Base-by-base conservation (phyloP, 768 basidiomycete species). In the Trametes punicea region DNA sequence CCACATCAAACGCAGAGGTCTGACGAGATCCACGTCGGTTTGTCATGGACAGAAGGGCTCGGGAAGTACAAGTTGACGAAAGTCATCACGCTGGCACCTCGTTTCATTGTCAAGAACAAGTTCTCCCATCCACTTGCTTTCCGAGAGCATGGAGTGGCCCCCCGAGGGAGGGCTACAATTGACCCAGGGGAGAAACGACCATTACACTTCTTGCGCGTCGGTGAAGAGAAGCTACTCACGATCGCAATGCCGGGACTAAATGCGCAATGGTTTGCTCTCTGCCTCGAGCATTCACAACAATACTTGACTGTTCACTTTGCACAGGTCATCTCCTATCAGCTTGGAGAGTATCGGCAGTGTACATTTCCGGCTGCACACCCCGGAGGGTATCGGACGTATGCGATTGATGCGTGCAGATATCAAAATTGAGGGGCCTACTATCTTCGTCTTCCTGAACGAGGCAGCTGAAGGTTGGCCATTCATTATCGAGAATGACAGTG, bases 31-130 rank as follows among this genome's bases (percentile, higher is more conserved):
- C 90, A 94, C 67, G 71, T 91, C 42, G 97, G 96, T 2, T 64
- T 99, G 34, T 95, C 93, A 4, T 98, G 95, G 83, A 79, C 82
- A 16, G 94, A 96, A 70, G 97, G 95, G 1, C 75, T 87, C n/a
- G 97, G 97, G 31, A 98, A 97, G 76, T 98, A 98, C 71, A 98
- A 98, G 67, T 75, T 98, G 30, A 88, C 88, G 25, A 98, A 98
- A 73, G 87, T 98, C 62, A 85, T 99, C 61, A 95, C 90, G 0
- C 74, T 98, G 33, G 78, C 90, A 7, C 97, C 97, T 25, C 84
- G 97, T 42, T 98, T 94, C 75, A 74, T 98, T 60, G 71, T 98
- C 62, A 90, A 86, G 71, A 99, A 98, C 71, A 79, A 84, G 57
- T 77, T 93, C 33, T 59, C 75, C 4, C 81, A 82, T 46, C 65